These are phyloP conservation scores for Rhodotorula toruloides DNA, from an alignment of 768 basidiomycete genomes.

Conservation along the genomic window DNA sequence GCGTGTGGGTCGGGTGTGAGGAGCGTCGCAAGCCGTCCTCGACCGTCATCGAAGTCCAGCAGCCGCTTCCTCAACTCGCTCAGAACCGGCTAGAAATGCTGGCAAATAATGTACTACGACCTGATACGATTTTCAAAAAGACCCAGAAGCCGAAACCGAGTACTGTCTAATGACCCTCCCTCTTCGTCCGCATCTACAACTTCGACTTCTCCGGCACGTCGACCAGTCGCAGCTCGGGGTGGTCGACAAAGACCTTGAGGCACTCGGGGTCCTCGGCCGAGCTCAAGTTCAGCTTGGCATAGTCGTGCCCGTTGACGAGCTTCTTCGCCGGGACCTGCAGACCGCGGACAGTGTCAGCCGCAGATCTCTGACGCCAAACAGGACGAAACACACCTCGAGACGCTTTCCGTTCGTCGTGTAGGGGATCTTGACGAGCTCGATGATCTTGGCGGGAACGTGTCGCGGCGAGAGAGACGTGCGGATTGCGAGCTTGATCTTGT, in stretches of 20 bases:
- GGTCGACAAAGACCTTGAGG: constrained; percentile 40
- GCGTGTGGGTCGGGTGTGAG: too few relatives aligned
- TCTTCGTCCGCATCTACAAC: not conserved
- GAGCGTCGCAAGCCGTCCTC: too few relatives aligned
- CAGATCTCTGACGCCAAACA: too few relatives aligned
- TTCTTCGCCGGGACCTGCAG: constrained; percentile 36
- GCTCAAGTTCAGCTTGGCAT: constrained; percentile 31
- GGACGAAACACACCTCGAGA: constrained; percentile 26
- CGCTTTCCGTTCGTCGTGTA: constrained; percentile 42
- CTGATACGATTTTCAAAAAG: too few relatives aligned
- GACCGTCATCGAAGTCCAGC: too few relatives aligned
- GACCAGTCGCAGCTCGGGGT: constrained; percentile 33
- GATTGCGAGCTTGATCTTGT: constrained; percentile 35
- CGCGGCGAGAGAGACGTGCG: constrained; percentile 31
- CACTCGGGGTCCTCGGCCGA: constrained; percentile 35
- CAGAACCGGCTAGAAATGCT: too few relatives aligned
- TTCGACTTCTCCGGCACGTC: constrained; percentile 13
- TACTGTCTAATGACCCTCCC: not conserved
- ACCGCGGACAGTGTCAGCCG: not conserved
- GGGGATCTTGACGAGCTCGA: constrained; percentile 29
- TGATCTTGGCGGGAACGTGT: constrained; percentile 41
- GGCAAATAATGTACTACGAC: too few relatives aligned
- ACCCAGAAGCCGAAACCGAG: too few relatives aligned
- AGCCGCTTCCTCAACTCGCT: too few relatives aligned
- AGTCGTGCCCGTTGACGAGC: constrained; percentile 40